These are phyloP conservation scores for Acer negundo DNA, from an alignment of 345 rosid genomes.

Conservation along the genomic window DNA sequence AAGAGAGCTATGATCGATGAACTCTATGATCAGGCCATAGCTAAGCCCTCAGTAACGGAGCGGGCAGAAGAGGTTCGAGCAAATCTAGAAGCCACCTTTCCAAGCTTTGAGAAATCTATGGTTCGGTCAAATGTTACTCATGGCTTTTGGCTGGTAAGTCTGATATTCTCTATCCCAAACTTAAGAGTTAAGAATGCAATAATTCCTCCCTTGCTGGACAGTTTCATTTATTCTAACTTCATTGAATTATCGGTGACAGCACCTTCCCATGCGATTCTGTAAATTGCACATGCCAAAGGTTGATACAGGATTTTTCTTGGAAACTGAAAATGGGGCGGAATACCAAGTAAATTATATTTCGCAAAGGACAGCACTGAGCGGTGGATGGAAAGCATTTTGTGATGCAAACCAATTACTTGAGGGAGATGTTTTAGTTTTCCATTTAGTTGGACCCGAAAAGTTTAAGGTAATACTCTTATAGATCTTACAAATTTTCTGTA, in stretches of 20 bases:
- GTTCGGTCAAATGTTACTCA: constrained; percentile 45
- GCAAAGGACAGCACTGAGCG: constrained; percentile 49
- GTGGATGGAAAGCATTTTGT: constrained; percentile 55
- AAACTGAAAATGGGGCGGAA: constrained; percentile 39
- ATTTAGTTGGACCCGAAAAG: constrained; percentile 36
- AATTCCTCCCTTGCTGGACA: neutral
- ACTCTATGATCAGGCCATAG: constrained; percentile 22
- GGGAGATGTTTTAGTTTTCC: constrained; percentile 52
- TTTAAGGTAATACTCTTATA: constrained; percentile 38
- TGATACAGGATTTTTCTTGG: constrained; percentile 34
- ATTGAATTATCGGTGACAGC: constrained; percentile 25
- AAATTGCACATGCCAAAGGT: constrained; percentile 41
- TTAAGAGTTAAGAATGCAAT: constrained; percentile 8
- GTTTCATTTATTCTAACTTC: constrained; percentile 13
- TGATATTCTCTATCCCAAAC: constrained; percentile 17
- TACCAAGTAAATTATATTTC: constrained; percentile 40
- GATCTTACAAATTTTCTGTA: neutral
- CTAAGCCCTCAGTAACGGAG: constrained; percentile 34
- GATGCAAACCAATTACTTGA: constrained; percentile 33
- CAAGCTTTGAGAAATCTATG: constrained; percentile 47
- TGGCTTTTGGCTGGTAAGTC: constrained; percentile 51
- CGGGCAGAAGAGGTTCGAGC: constrained; percentile 44
- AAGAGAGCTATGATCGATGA: constrained; percentile 38
- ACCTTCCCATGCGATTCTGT: constrained; percentile 55
- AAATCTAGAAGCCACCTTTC: constrained; percentile 30